phyloP scores from a whole-genome alignment of 805 yeast species.

The Hanseniaspora thailandica region DNA sequence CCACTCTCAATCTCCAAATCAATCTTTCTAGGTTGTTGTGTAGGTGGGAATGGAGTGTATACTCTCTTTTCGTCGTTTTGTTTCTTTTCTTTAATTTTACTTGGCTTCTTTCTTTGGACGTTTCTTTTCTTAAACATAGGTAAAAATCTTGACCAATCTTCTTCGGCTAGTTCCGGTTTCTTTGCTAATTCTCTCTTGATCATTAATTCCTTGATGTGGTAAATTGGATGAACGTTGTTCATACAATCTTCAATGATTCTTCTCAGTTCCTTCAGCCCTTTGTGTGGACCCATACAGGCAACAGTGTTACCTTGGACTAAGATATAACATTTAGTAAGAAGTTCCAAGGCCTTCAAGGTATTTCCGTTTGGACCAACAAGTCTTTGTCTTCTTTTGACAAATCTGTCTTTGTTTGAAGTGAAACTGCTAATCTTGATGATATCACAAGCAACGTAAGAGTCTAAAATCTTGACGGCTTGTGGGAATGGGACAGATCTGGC shows the following conservation, averaged over 20 bases:
- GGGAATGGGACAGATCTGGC: slow-evolving; percentile 96
- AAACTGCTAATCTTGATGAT: slow-evolving; percentile 87
- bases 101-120: slow-evolving; percentile 85
- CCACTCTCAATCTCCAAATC: slow-evolving; percentile 97
- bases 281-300: slow-evolving; percentile 90
- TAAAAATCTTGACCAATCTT: slow-evolving; percentile 92
- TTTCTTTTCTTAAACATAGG: slow-evolving; percentile 95
- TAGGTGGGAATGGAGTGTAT: slow-evolving; percentile 98
- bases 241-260: slow-evolving; percentile 96
- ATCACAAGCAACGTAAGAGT: slow-evolving; percentile 91
- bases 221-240: slow-evolving; percentile 94
- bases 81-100: slow-evolving; percentile 42
- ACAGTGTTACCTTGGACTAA: slow-evolving; percentile 97
- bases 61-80: slow-evolving; percentile 42
- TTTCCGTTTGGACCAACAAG: slow-evolving; percentile 95
- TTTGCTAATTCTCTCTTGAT: slow-evolving; percentile 89
- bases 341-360: slow-evolving; percentile 87
- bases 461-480: slow-evolving; percentile 82
- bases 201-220: slow-evolving; percentile 94
- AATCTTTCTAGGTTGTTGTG: slow-evolving; percentile 90
- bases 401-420: slow-evolving; percentile 83
- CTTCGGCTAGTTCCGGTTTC: slow-evolving; percentile 88
- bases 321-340: slow-evolving; percentile 88
- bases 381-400: slow-evolving; percentile 90
- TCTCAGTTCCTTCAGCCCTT: slow-evolving; percentile 82